A percentile compares a stretch with the other conserved stretches of the same genome.
Evolutionary conservation across 2,329 filamentous ascomycete species (phyloP).

Genomic region (Calonectria multiphialidica): DNA sequence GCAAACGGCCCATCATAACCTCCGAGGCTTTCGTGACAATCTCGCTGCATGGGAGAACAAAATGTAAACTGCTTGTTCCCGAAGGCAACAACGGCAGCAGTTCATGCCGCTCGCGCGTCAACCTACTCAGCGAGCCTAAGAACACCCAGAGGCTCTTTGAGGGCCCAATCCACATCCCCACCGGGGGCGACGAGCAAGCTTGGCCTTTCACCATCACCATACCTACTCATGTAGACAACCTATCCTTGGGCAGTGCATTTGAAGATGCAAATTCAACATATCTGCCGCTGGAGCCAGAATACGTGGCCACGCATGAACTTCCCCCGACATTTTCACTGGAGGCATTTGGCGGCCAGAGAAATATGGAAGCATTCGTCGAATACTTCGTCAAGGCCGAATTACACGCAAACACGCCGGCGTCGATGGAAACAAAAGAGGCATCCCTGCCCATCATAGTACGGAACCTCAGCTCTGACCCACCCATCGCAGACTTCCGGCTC

Average conservation of each 20-base stretch:
- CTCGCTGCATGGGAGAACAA: conserved; percentile 40
- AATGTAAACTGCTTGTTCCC: conserved; percentile 39
- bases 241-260: not conserved
- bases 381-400: conserved; percentile 50
- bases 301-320: not conserved
- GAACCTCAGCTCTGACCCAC: conserved; percentile 7
- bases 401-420: not conserved
- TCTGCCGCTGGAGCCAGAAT: not conserved
- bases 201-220: conserved; percentile 48
- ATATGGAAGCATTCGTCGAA: conserved; percentile 36
- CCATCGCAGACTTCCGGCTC: conserved; percentile 34
- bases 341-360: not conserved
- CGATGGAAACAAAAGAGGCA: conserved; percentile 20
- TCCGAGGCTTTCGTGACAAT: conserved; percentile 37
- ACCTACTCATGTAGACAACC: conserved; percentile 32
- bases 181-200: not conserved
- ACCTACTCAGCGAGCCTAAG: conserved; percentile 29
- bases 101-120: conserved; percentile 40
- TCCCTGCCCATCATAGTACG: conserved; percentile 39
- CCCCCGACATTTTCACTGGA: conserved; percentile 18
- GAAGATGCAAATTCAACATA: not conserved
- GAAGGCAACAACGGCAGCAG: conserved; percentile 22
- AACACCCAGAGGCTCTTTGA: conserved; percentile 28
- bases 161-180: conserved; percentile 43
- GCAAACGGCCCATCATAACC: conserved; percentile 34